Conservation (phyloP, 805 yeast genomes). For the Nakazawaea ernobii region DNA sequence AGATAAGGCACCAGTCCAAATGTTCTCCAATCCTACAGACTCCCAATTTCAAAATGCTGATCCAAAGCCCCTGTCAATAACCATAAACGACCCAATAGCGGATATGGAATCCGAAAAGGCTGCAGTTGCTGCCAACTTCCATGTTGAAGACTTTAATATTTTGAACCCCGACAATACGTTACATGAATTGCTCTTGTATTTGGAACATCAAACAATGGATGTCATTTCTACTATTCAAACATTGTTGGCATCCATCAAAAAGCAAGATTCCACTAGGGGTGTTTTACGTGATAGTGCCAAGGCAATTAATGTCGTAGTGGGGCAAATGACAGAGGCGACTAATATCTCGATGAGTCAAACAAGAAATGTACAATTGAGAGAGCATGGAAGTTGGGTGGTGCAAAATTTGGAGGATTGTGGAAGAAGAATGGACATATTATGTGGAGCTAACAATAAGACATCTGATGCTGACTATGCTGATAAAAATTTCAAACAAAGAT, state of each 20-base stretch:
- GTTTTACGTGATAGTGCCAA: slow-evolving; percentile 65
- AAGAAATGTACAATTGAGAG: slow-evolving; percentile 76
- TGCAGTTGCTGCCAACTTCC: slow-evolving; percentile 53
- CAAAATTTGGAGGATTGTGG: slow-evolving; percentile 81
- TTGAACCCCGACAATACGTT: slow-evolving; percentile 86
- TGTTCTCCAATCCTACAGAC: too few species aligned
- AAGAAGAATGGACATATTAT: slow-evolving; percentile 71
- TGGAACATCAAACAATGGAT: slow-evolving; percentile 90
- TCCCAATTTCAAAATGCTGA: too few species aligned
- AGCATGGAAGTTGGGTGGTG: slow-evolving; percentile 89
- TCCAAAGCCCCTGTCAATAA: too few species aligned
- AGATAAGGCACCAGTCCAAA: background rate
- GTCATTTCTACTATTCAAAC: slow-evolving; percentile 88
- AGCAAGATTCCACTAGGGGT: slow-evolving; percentile 71
- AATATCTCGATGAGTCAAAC: slow-evolving; percentile 84
- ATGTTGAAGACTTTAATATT: slow-evolving; percentile 70
- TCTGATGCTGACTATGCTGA: slow-evolving; percentile 69
- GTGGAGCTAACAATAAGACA: slow-evolving; percentile 33
- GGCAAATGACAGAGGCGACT: slow-evolving; percentile 87
- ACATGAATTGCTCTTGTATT: slow-evolving; percentile 72
- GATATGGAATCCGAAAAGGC: slow-evolving; percentile 40
- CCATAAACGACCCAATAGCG: slow-evolving; percentile 25
- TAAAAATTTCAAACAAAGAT: slow-evolving; percentile 83
- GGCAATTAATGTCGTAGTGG: slow-evolving; percentile 74
- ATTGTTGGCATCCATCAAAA: slow-evolving; percentile 68